Evolutionary conservation across 805 yeast species (phyloP), one percentile per base, ranked within the genome.

Genomic region (Maudiozyma bulderi): DNA sequence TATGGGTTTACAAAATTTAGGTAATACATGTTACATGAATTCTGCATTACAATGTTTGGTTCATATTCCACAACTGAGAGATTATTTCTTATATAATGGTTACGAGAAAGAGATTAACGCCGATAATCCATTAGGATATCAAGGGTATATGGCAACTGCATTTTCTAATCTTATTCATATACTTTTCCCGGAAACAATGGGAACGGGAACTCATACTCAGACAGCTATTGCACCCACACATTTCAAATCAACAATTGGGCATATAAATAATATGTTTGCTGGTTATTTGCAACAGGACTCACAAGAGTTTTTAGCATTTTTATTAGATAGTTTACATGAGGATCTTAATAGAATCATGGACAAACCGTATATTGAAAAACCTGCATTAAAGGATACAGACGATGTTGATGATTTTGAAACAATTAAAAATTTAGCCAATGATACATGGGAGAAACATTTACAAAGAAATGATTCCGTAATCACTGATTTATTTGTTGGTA

Each of bases 271-370:
- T 1, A 80, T 86, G 80, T 93, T 93, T 70, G 76, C 85, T 0
- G 96, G 93, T 0, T 88, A 84, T 59, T 80, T 78, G 55, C 98
- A 93, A 64, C 98, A 91, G 61, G 99, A 91, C 62, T 87, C 97
- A 0, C 98, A 93, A 64, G 98, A 93, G 61, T 84, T 93, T 59
- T 72, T 91, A 45, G 89, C 95, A 13, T 91, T 86, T 73, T 66
- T 93, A 29, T 72, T 93, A 28, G 98, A 93, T 67, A 91, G 95
- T 2, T 70, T 91, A 32, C 98, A 93, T 61, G 98, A 91, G 65
- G 98, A 91, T 66, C 71, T 91, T 54, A 93, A 93, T 60, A 73
- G 96, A 49, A 82, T 91, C 31, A 62, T 77, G 8, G 70, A 84
- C 37, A 93, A 93, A 61, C 98, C 98, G 0, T 83, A 82, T 54